Evolutionary conservation across 331 rosid species (phyloP).

Genomic region (Stylosanthes scabra): DNA sequence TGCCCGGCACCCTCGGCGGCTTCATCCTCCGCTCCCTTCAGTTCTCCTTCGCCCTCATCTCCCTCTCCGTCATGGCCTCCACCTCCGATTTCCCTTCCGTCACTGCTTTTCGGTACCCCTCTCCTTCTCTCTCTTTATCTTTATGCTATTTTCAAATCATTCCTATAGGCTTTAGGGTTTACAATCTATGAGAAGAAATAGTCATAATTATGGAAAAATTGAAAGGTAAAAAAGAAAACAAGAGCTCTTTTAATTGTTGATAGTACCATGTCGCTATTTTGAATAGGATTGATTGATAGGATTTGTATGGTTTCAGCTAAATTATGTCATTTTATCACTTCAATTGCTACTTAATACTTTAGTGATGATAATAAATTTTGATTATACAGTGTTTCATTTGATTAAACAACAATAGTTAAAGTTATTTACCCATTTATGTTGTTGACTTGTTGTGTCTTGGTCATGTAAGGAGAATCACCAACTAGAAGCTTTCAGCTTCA

Average conservation of each 20-base stretch:
- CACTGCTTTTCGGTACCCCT: conserved; percentile 66
- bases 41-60: conserved; percentile 52
- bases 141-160: background rate
- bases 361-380: background rate
- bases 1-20: conserved; percentile 71
- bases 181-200: background rate
- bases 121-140: background rate
- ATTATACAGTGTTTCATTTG: background rate
- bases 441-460: background rate
- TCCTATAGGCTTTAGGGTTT: background rate
- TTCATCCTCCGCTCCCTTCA: conserved; percentile 58
- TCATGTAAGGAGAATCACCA: background rate
- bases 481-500: background rate
- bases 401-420: background rate
- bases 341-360: background rate
- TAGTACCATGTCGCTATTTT: background rate
- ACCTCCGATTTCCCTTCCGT: conserved; percentile 71
- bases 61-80: conserved; percentile 68
- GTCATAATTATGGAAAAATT: background rate
- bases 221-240: background rate
- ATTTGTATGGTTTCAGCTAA: background rate
- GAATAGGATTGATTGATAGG: background rate
- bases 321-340: no score
- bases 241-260: background rate
- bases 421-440: no score